Conservation (phyloP, 805 yeast genomes). For the Barnettozyma pratensis region DNA sequence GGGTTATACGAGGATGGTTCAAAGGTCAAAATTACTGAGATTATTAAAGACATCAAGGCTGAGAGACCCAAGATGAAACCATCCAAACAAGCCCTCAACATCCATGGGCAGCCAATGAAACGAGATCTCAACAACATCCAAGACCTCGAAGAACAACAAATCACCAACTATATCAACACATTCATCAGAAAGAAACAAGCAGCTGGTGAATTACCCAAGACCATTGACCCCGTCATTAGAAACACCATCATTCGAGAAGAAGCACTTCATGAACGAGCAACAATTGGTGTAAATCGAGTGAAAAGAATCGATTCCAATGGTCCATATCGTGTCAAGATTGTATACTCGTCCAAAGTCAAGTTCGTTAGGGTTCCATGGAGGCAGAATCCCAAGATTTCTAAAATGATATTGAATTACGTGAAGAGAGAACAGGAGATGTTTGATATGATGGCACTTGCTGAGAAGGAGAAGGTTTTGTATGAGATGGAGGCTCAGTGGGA, state of each 20-base stretch:
- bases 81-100: background rate
- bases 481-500: constrained; percentile 16
- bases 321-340: constrained; percentile 16
- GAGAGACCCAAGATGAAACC: background rate
- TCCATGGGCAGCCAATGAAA: constrained; percentile 15
- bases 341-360: constrained; percentile 7
- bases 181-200: constrained; percentile 12
- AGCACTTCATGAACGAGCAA: constrained; percentile 18
- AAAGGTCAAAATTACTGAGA: background rate
- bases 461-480: constrained; percentile 11
- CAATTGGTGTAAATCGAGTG: constrained; percentile 7
- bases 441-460: constrained; percentile 9
- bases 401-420: constrained; percentile 10
- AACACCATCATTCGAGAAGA: constrained; percentile 15
- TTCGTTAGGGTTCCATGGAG: constrained; percentile 20
- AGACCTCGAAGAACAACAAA: constrained; percentile 13
- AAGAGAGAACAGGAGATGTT: constrained; percentile 11
- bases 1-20: background rate
- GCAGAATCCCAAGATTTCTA: constrained; percentile 13
- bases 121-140: constrained; percentile 16
- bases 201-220: constrained; percentile 13
- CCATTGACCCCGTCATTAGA: constrained; percentile 15
- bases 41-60: background rate
- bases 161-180: constrained; percentile 11
- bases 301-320: constrained; percentile 9